Base-by-base conservation (phyloP, 345 rosid species). In the Melaleuca alternifolia region DNA sequence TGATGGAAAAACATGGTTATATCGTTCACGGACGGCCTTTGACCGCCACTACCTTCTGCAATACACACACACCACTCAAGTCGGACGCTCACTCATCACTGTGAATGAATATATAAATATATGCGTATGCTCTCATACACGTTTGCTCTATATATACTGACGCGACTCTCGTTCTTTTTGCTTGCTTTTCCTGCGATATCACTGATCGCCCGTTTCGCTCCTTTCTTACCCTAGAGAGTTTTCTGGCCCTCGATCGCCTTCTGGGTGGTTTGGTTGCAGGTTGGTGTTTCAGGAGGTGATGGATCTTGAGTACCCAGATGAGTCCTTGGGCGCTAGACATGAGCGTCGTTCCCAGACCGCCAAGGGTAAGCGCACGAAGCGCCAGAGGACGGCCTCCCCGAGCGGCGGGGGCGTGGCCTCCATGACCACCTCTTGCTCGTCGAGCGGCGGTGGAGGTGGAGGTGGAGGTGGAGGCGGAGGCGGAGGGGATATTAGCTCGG, bases 351-450 rank as follows among this genome's bases (percentile, higher is more conserved):
- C 87, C 54, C 88, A 76, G 88, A 87, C 93, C 87, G 87, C 91
- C 21, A 95, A 94, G 87, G 93, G 99, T 86, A 97, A 94, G 91
- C 96, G 98, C 46, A 95, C 95, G 18, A 97, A 97, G 92, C 94
- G 99, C 23, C 97, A 83, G 59, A 87, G 99, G 84, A 92, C 93
- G 0, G 87, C 91, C 4, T 94, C 98, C 24, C 93, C 97, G 15
- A 85, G 46, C 26, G 85, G 87, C 54, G 83, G 50, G 12, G 83
- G 86, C 23, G 77, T 84, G 33, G 71, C 89, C 30, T 62, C 89
- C 24, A 16, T 65, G 10, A 88, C 91, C 7, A 88, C 91, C 7
- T 90, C 93, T 28, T 92, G 92, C 85, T 95, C 98, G 41, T 93
- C 98, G 0, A 91, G 89, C 20, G 92, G 89, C 57, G 89, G 87